Base-by-base conservation (phyloP, 2,329 filamentous ascomycete species). In the Colletotrichum orchidophilum region DNA sequence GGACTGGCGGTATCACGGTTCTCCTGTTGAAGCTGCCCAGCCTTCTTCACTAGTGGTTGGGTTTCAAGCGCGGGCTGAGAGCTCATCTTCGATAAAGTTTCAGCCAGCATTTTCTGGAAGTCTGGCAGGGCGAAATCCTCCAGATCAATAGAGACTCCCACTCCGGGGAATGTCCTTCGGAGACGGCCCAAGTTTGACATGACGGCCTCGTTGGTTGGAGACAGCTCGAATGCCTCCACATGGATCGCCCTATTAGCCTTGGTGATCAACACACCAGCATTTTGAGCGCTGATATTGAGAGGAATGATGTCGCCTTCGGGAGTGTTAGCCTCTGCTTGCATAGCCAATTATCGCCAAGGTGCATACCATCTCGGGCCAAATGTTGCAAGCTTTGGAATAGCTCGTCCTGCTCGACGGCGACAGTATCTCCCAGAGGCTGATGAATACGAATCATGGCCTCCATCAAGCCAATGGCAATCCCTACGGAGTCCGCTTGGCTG, bases 1-100 rank as follows among this genome's bases (percentile, higher is more conserved):
- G 88, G 89, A 67, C 87, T 64, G 0, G 76, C 78, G 0, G 87
- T 86, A 21, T 91, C 87, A 4, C 87, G 81, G 0, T 76, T 76
- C 70, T 90, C 87, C 2, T 75, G 73, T 6, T 81, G 75, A 0
- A 70, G 5, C 2, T 78, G 54, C 0, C 76, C 62, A 1, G 82
- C 83, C 66, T 89, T 90, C 3, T 13, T 13, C 72, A 78, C 67
- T 6, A 59, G 74, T 0, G 71, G 63, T 1, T 70, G 69, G 53
- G 73, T 76, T 4, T 73, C 75, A 1, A 64, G 29, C 0, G 73
- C 74, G 1, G 21, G 11, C 42, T 82, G 78, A 1, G 26, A 8
- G 70, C 78, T 79, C 78, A 81, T 77, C 29, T 64, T 78, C 1
- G 72, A 70, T 2, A 81, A 15, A 0, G 76, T 78, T 1, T 74